These are phyloP conservation scores for Darksidea phi DNA, from an alignment of 495 filamentous ascomycete genomes.

Conservation along the genomic window DNA sequence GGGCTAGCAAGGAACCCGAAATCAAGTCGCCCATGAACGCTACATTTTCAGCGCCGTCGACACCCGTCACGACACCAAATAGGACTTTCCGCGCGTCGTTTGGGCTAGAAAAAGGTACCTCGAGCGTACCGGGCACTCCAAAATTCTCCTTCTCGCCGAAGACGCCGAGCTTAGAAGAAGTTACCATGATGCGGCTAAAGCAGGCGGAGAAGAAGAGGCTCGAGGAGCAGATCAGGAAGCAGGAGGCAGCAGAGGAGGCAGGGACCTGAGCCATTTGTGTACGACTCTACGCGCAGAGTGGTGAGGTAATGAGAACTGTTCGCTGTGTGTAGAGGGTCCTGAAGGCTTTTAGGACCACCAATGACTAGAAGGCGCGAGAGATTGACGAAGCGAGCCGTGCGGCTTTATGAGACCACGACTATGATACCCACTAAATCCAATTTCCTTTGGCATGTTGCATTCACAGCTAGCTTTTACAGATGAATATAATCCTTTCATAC, in stretches of 20 bases:
- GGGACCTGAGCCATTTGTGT: background rate
- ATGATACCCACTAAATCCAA: too few relatives aligned
- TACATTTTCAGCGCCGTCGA: conserved; percentile 32
- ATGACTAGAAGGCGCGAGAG: too few relatives aligned
- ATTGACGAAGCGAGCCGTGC: too few relatives aligned
- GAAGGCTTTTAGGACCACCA: too few relatives aligned
- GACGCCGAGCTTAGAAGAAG: conserved; percentile 56
- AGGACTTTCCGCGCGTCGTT: conserved; percentile 30
- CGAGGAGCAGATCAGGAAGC: conserved; percentile 54
- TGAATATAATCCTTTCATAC: too few relatives aligned
- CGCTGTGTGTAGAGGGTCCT: too few relatives aligned
- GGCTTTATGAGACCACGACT: too few relatives aligned
- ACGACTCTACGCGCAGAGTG: too few relatives aligned
- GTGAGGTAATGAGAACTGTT: too few relatives aligned
- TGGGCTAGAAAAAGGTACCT: conserved; percentile 8
- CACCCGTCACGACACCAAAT: conserved; percentile 24
- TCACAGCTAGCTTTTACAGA: too few relatives aligned
- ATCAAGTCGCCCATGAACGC: conserved; percentile 32
- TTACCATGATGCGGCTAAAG: conserved; percentile 61
- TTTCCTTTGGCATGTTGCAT: too few relatives aligned
- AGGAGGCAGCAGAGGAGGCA: conserved; percentile 45
- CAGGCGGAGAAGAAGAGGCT: conserved; percentile 59
- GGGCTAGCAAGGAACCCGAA: conserved; percentile 54
- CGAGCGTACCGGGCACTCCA: conserved; percentile 15
- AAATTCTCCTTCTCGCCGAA: conserved; percentile 39